phyloP scores from a whole-genome alignment of 176 grass and related monocot genomes.

The Echinochloa phyllopogon region DNA sequence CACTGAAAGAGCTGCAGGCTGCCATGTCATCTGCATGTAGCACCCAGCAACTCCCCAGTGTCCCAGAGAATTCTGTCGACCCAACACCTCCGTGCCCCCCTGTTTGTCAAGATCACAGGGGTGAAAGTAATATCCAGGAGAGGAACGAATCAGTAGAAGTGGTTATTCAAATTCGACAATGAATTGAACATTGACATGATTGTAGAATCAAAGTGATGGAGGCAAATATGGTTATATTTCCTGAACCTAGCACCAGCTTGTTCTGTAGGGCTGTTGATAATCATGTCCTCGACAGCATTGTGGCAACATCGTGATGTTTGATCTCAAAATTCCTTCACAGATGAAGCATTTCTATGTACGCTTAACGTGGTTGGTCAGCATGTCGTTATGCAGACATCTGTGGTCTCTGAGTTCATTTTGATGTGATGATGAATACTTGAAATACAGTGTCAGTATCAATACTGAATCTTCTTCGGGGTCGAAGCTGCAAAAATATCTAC shows the following conservation, averaged over 20 bases:
- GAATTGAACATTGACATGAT: neutral
- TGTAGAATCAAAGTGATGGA: neutral
- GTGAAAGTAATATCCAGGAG: slow-evolving; percentile 26
- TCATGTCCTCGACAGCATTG: neutral
- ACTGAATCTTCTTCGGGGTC: neutral
- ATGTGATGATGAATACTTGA: neutral
- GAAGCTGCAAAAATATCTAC: neutral
- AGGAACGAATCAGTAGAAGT: slow-evolving; percentile 47
- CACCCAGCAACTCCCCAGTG: slow-evolving; percentile 31
- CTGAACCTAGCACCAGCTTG: neutral
- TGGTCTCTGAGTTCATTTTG: neutral
- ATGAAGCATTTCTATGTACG: neutral
- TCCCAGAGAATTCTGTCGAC: slow-evolving; percentile 40
- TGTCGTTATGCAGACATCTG: neutral
- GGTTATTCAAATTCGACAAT: slow-evolving; percentile 47
- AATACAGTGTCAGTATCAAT: neutral
- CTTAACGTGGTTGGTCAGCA: neutral
- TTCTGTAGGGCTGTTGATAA: neutral
- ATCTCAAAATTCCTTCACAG: neutral
- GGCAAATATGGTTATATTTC: neutral
- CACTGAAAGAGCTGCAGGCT: slow-evolving; percentile 61
- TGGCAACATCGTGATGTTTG: neutral
- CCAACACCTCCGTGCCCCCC: slow-evolving; percentile 39
- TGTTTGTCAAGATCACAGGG: slow-evolving; percentile 28
- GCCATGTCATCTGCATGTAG: slow-evolving; percentile 23